Conservation (phyloP, 108 stramenopile genomes). For the Cyclotella sp. region DNA sequence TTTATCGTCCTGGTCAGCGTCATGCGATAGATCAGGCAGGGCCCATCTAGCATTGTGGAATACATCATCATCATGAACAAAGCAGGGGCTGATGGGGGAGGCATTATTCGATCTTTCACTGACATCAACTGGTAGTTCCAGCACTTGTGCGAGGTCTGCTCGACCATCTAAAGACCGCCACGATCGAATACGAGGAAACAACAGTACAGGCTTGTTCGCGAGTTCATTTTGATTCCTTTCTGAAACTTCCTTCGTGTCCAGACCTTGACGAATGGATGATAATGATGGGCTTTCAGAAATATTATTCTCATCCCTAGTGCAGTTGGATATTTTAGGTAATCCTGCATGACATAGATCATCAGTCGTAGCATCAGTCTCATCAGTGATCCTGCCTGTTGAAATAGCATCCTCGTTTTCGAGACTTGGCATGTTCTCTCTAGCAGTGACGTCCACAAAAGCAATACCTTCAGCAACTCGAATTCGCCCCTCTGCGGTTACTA, state of each 20-base stretch:
- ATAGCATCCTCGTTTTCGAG: background rate
- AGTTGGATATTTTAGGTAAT: too few species aligned
- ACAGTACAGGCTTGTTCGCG: background rate
- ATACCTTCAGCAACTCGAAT: background rate
- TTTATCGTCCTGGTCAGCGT: background rate
- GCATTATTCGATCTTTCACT: background rate
- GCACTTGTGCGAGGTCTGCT: background rate
- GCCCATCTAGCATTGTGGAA: background rate
- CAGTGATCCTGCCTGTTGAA: background rate
- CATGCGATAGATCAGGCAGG: background rate
- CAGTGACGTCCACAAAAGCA: background rate
- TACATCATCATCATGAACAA: background rate
- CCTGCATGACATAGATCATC: too few species aligned
- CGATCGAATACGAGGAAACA: conserved; percentile 3
- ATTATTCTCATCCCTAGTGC: too few species aligned
- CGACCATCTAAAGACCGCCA: background rate
- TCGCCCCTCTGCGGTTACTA: background rate
- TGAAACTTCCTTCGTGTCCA: too few species aligned
- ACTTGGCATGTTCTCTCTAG: background rate
- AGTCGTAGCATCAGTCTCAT: too few species aligned
- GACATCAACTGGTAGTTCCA: background rate
- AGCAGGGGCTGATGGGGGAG: conserved; percentile 9
- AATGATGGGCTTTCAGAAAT: background rate
- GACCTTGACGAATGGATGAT: background rate
- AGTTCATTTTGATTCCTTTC: background rate